phyloP scores from a whole-genome alignment of 441 rosid species.

The Gossypium schwendimanii region DNA sequence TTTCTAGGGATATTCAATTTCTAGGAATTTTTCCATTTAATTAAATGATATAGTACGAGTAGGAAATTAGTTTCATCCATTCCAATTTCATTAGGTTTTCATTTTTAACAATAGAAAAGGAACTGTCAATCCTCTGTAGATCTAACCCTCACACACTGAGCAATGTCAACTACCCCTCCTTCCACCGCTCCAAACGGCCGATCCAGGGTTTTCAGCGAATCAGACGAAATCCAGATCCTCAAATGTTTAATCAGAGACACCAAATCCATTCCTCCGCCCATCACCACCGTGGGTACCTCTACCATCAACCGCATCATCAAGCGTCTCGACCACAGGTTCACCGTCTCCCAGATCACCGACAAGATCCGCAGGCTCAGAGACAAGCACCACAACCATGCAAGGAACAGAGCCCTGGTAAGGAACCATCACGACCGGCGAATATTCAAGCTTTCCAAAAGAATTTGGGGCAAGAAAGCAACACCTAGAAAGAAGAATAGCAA shows the following conservation, averaged over 20 bases:
- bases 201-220: conserved; percentile 13
- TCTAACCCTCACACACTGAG: too few species aligned
- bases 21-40: not conserved
- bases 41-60: too few species aligned
- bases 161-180: not conserved
- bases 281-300: not conserved
- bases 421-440: conserved; percentile 18
- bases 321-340: conserved; percentile 17
- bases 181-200: conserved; percentile 14
- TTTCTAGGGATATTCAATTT: not conserved
- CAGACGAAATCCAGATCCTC: conserved; percentile 18
- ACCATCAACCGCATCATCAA: conserved; percentile 12
- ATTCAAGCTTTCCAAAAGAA: conserved; percentile 10
- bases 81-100: not conserved
- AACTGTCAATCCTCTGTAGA: not conserved
- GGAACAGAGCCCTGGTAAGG: conserved; percentile 12
- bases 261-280: not conserved
- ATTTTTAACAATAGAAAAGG: not conserved
- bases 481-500: not conserved
- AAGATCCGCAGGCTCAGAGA: conserved; percentile 17
- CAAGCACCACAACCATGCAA: conserved; percentile 22
- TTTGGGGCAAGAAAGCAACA: conserved; percentile 18
- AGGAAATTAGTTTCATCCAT: not conserved
- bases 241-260: not conserved
- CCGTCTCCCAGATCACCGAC: conserved; percentile 15